Base-by-base conservation (phyloP, 176 grass and related monocot genomes). In the Ananas comosus region DNA sequence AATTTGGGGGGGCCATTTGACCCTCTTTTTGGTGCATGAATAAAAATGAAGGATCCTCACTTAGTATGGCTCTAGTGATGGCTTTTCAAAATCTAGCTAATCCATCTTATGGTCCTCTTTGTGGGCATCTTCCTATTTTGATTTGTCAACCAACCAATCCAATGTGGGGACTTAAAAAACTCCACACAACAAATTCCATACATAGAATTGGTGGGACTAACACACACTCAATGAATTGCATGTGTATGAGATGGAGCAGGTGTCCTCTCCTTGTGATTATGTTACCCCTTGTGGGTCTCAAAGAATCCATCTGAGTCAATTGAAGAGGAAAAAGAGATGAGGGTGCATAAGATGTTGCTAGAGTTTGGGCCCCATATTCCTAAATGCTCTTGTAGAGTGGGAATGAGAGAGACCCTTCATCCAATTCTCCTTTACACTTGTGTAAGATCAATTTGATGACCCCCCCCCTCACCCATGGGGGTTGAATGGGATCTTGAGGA, bases 101-200 rank as follows among this genome's bases (percentile, higher is more conserved):
- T 56, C 52, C 52, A 56, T 56, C 16, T 61, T 18, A 9, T 9
- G 16, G 16, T 18, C 9, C 56, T 21, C 21, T 61, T 16, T 16
- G 56, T 61, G 17, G 56, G 21, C 56, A 22, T 61, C 21, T 56
- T 50, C 59, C 52, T 69, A 33, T 11, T 70, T 51, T 74, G 59
- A 77, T 83, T 49, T 64, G 25, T 28, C 49, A 57, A 72, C 77
- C 65, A 50, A 63, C 54, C 42, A 21, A 51, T 70, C 49, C 68
- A 12, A 0, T 53, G 49, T 72, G 63, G 56, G 53, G 13, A 57
- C n/a, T 17, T 16, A 27, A 27, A 16, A 57, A 6, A 42, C 33
- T 7, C 33, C 21, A 61, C 21, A 18, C 56, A 13, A 61, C 6
- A 16, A 61, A 9, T 59, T 56, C 2, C 16, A 61, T 61, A 18